phyloP scores from a whole-genome alignment of 2,329 filamentous ascomycete species.

The Cryphonectria parasitica region DNA sequence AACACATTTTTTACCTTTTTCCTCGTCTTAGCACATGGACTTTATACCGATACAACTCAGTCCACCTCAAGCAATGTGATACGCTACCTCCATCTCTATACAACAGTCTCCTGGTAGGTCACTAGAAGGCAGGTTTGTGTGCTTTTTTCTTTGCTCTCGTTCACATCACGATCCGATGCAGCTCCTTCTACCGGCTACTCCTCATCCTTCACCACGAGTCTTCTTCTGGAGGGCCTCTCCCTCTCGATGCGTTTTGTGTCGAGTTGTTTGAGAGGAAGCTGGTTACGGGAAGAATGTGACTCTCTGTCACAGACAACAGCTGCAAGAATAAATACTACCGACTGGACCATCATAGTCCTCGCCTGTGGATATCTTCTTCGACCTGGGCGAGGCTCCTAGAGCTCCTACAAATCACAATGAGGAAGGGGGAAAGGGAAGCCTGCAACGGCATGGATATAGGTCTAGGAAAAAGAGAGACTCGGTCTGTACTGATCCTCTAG shows the following conservation, averaged over 20 bases:
- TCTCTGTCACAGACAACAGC: conserved; percentile 23
- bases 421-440: not conserved
- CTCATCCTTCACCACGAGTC: conserved; percentile 32
- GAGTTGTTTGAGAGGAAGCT: conserved; percentile 33
- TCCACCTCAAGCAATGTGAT: not conserved
- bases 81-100: not conserved
- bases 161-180: not conserved
- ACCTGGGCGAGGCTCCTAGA: conserved; percentile 41
- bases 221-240: conserved; percentile 35
- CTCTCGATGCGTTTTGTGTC: conserved; percentile 38
- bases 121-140: not conserved
- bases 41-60: not conserved
- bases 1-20: not conserved
- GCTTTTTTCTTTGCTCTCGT: too few relatives aligned
- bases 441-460: not conserved
- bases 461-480: not conserved
- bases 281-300: conserved; percentile 30
- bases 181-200: conserved; percentile 30
- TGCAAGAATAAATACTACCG: conserved; percentile 36
- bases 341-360: conserved; percentile 43
- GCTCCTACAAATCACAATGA: conserved; percentile 35
- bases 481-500: not conserved
- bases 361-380: conserved; percentile 34
- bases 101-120: conserved; percentile 1
- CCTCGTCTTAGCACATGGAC: too few relatives aligned